Evolutionary conservation across 2,329 filamentous ascomycete species (phyloP).

Genomic region (Gaeumannomyces sp.): DNA sequence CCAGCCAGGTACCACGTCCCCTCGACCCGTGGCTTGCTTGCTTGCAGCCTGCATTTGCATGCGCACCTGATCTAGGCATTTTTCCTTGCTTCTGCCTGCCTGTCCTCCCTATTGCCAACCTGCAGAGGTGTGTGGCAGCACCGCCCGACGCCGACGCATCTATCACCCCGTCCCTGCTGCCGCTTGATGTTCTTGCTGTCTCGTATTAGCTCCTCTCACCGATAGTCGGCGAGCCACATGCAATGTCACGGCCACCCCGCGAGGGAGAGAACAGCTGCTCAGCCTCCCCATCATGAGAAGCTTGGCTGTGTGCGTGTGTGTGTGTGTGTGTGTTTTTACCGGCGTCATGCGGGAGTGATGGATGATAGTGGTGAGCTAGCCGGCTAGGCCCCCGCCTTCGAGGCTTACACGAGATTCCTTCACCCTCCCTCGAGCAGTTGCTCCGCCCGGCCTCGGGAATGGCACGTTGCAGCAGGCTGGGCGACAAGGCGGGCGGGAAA

Average conservation of each 20-base stretch:
- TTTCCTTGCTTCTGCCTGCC: not conserved
- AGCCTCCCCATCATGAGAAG: not conserved
- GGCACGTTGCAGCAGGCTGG: not conserved
- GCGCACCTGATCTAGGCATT: not conserved
- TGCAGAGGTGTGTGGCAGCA: not conserved
- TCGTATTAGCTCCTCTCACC: not conserved
- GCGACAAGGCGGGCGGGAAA: no score
- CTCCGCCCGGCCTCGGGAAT: not conserved
- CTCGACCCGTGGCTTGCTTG: no score
- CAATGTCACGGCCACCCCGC: not conserved
- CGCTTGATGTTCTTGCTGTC: no score
- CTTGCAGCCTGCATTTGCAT: not conserved
- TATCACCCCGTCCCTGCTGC: no score
- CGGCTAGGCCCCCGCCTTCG: not conserved
- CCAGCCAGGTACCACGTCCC: not conserved
- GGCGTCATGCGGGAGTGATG: not conserved
- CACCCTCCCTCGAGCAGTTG: not conserved
- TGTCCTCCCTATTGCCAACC: not conserved
- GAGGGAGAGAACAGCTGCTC: not conserved
- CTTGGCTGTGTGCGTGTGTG: not conserved
- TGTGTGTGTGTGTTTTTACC: not conserved
- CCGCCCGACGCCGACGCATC: no score
- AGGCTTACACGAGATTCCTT: conserved; percentile 1
- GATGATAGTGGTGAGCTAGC: not conserved
- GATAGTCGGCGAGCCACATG: not conserved